These are phyloP conservation scores for Xerophyta viscosa DNA, from an alignment of 106 monocot genomes.

Conservation along the genomic window DNA sequence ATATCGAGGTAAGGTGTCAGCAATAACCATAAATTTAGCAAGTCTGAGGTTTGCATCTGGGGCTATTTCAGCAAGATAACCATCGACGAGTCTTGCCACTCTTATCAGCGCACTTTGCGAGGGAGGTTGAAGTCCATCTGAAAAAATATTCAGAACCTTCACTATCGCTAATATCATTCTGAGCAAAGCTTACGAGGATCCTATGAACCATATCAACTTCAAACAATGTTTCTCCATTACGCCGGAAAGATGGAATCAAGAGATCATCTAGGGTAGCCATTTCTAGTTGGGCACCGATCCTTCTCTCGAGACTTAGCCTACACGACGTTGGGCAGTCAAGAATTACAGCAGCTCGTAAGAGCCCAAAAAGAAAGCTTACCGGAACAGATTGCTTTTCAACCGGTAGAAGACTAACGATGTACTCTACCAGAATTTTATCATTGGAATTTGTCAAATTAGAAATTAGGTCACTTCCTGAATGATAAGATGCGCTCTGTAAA, in stretches of 20 bases:
- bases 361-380: slow-evolving; percentile 39
- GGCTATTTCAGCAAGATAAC: slow-evolving; percentile 60
- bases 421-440: slow-evolving; percentile 30
- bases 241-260: slow-evolving; percentile 29
- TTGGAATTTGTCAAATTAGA: slow-evolving; percentile 4
- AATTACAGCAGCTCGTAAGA: slow-evolving; percentile 25
- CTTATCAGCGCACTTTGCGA: slow-evolving; percentile 39
- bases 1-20: slow-evolving; percentile 32
- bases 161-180: slow-evolving; percentile 34
- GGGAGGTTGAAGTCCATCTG: slow-evolving; percentile 20
- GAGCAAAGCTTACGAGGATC: slow-evolving; percentile 38
- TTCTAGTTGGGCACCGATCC: slow-evolving; percentile 38
- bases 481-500: slow-evolving; percentile 1
- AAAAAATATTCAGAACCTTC: slow-evolving; percentile 24
- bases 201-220: slow-evolving; percentile 47
- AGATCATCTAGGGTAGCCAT: slow-evolving; percentile 51
- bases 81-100: slow-evolving; percentile 41
- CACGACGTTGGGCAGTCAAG: slow-evolving; percentile 31
- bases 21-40: slow-evolving; percentile 32
- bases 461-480: background rate
- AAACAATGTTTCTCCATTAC: slow-evolving; percentile 29
- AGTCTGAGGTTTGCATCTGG: slow-evolving; percentile 43
- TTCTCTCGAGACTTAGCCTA: slow-evolving; percentile 40
- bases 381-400: slow-evolving; percentile 31
- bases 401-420: slow-evolving; percentile 34